Conservation (phyloP, 2,329 filamentous ascomycete genomes). For the Bipolaris zeicola region DNA sequence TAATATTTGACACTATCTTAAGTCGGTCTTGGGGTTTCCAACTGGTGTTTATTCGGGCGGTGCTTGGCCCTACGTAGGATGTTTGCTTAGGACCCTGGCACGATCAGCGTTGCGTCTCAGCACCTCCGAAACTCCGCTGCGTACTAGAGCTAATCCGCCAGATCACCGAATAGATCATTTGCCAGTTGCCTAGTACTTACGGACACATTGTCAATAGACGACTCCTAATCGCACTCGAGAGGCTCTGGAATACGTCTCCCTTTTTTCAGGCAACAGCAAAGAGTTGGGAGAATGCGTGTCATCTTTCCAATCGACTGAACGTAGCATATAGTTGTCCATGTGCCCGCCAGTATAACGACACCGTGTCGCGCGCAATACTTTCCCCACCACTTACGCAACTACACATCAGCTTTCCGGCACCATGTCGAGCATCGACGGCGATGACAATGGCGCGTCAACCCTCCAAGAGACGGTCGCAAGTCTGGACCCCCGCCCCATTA, state of each 20-base stretch:
- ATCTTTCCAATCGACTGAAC: constrained; percentile 29
- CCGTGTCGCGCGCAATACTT: constrained; percentile 23
- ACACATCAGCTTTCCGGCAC: constrained; percentile 10
- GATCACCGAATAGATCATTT: constrained; percentile 5
- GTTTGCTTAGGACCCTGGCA: constrained; percentile 8
- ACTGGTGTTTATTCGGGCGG: not conserved
- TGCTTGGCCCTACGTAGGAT: constrained; percentile 4
- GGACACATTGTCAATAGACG: constrained; percentile 5
- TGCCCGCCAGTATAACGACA: constrained; percentile 31
- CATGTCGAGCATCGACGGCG: constrained; percentile 40
- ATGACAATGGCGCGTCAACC: constrained; percentile 28
- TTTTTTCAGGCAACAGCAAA: constrained; percentile 14
- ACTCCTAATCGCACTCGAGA: not conserved
- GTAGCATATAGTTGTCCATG: constrained; percentile 33
- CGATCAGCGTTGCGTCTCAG: constrained; percentile 6
- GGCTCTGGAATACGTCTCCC: not conserved
- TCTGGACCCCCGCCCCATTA: constrained; percentile 52
- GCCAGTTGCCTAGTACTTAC: not conserved
- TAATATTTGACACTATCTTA: constrained; percentile 13
- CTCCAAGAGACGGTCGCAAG: constrained; percentile 31
- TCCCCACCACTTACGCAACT: constrained; percentile 17
- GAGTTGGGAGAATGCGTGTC: constrained; percentile 34
- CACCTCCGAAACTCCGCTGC: constrained; percentile 24
- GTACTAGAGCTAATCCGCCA: constrained; percentile 8
- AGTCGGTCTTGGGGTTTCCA: not conserved